Evolutionary conservation across 1,139 yeast species (phyloP).

Genomic region (Saccharomyces hybrid): DNA sequence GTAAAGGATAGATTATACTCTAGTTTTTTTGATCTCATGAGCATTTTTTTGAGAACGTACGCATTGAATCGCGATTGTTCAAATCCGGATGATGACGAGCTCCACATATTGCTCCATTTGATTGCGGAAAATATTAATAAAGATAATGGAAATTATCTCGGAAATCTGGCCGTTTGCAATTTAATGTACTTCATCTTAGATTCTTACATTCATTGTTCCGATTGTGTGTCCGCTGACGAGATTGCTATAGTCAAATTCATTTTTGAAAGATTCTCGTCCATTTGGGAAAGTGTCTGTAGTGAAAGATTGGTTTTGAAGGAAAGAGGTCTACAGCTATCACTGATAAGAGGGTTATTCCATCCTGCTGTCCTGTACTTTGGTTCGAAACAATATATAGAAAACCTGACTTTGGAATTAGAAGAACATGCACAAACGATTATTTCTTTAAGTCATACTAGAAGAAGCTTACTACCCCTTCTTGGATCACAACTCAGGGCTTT

Average conservation of each 20-base stretch:
- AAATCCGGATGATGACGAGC: slow-evolving; percentile 4
- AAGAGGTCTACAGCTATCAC: slow-evolving; percentile 49
- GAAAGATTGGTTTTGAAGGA: slow-evolving; percentile 63
- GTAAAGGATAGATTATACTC: slow-evolving; percentile 21
- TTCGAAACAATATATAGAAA: slow-evolving; percentile 16
- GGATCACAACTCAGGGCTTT: slow-evolving; percentile 34
- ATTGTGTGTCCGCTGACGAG: slow-evolving; percentile 2
- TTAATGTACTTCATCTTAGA: slow-evolving; percentile 25
- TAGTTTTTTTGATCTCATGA: slow-evolving; percentile 14
- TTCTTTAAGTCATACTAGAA: slow-evolving; percentile 51
- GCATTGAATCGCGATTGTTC: slow-evolving; percentile 4
- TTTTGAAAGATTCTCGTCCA: slow-evolving; percentile 34
- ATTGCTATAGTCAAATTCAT: slow-evolving; percentile 18
- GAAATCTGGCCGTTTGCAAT: slow-evolving; percentile 20
- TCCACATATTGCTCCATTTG: slow-evolving; percentile 10
- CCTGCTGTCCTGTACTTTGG: slow-evolving; percentile 30
- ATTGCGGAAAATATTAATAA: slow-evolving; percentile 11
- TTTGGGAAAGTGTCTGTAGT: slow-evolving; percentile 56
- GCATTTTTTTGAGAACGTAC: slow-evolving; percentile 7
- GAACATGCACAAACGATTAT: slow-evolving; percentile 42
- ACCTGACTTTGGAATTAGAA: slow-evolving; percentile 30
- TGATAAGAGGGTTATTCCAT: slow-evolving; percentile 45
- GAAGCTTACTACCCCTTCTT: slow-evolving; percentile 59
- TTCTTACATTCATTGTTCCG: slow-evolving; percentile 7
- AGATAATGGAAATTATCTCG: slow-evolving; percentile 25